phyloP scores from a whole-genome alignment of 352 stramenopile species.

The Thalassiosira exigua region DNA sequence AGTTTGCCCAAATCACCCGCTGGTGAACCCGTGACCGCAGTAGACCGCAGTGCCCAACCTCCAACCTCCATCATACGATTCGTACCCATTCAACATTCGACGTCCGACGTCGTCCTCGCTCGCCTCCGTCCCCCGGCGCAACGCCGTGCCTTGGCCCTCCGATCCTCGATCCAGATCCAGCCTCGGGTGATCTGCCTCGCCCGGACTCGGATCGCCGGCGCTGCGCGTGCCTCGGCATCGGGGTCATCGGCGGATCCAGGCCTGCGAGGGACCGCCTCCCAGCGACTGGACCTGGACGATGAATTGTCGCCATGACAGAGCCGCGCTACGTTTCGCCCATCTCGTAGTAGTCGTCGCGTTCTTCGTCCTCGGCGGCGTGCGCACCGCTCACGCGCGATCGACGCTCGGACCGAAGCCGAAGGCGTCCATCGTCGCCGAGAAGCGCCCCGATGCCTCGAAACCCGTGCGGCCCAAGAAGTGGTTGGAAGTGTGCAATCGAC shows the following conservation, averaged over 20 bases:
- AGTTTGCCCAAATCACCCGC: no score
- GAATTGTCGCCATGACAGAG: constrained; percentile 14
- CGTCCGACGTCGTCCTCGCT: no score
- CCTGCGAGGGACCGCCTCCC: constrained; percentile 22
- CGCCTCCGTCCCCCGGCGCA: no score
- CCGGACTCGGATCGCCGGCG: no score
- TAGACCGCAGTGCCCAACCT: no score
- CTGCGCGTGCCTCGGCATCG: constrained; percentile 31
- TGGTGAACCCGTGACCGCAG: no score
- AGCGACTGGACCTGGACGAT: constrained; percentile 19
- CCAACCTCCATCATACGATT: no score
- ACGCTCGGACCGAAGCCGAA: constrained; percentile 1
- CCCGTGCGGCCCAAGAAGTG: constrained; percentile 6
- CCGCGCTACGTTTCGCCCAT: background rate
- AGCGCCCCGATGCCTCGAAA: background rate
- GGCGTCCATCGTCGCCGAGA: background rate
- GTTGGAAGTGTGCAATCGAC: constrained; percentile 16
- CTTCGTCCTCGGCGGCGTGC: background rate
- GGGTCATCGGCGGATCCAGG: constrained; percentile 11
- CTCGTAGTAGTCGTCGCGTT: background rate
- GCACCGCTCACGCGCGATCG: background rate
- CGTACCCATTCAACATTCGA: no score
- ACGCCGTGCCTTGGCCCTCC: no score
- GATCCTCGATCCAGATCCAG: no score
- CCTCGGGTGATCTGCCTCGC: no score